Conservation (phyloP, 441 rosid species). For the Syzygium syzygioides region DNA sequence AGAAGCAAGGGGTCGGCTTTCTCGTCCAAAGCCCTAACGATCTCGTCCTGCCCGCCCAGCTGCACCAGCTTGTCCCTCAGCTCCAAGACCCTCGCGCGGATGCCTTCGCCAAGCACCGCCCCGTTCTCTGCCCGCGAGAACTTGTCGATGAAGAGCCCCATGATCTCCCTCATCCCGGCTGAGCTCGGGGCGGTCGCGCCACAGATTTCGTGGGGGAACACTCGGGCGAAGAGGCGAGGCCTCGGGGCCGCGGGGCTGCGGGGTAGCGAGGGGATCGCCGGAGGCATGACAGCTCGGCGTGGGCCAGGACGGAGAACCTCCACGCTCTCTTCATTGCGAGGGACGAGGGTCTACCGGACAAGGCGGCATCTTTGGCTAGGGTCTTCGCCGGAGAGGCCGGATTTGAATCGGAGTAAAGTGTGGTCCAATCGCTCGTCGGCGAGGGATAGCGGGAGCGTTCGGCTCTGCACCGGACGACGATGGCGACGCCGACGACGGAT, state of each 20-base stretch:
- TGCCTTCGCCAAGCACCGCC: slow-evolving; percentile 3
- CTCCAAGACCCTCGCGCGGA: slow-evolving; percentile 11
- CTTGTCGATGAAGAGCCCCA: slow-evolving; percentile 21
- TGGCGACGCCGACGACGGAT: background rate
- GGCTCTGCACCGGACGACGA: background rate
- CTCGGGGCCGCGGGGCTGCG: slow-evolving; percentile 10
- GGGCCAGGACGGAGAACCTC: slow-evolving; percentile 32
- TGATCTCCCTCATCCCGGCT: background rate
- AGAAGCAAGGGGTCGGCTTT: slow-evolving; percentile 23
- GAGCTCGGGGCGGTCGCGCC: background rate
- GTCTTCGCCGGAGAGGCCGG: background rate
- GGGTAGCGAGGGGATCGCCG: background rate
- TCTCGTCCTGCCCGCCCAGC: slow-evolving; percentile 20
- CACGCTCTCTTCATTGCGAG: slow-evolving; percentile 39
- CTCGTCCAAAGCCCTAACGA: slow-evolving; percentile 35
- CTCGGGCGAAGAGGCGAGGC: slow-evolving; percentile 10
- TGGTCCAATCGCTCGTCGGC: background rate
- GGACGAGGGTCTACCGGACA: background rate
- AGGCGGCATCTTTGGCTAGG: background rate
- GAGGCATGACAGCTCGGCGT: slow-evolving; percentile 18
- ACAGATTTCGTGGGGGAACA: background rate
- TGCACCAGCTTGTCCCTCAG: slow-evolving; percentile 32
- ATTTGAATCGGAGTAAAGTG: background rate
- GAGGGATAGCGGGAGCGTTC: background rate
- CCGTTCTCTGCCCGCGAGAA: background rate